Percentiles rank a stretch among this genome's conserved stretches.
Evolutionary conservation across 805 yeast species (phyloP).

Genomic region (Torulaspora microellipsoides): DNA sequence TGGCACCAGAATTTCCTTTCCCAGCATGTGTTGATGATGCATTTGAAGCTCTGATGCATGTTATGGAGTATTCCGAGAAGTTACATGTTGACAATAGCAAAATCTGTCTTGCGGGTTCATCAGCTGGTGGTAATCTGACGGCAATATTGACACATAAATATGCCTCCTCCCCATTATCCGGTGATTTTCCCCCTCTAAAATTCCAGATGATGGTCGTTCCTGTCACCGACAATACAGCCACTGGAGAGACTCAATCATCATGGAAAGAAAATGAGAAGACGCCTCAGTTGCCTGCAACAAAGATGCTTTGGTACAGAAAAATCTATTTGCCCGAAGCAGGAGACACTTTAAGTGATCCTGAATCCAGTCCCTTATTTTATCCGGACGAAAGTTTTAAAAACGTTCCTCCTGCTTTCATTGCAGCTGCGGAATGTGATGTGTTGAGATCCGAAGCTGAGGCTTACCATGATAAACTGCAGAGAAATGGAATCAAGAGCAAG

Average conservation of each 20-base stretch:
- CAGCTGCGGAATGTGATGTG: conserved; percentile 43
- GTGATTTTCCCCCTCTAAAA: conserved; percentile 33
- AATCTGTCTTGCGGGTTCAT: conserved; percentile 43
- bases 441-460: conserved; percentile 43
- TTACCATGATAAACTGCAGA: conserved; percentile 38
- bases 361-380: conserved; percentile 41
- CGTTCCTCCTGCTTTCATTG: conserved; percentile 41
- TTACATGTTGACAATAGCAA: conserved; percentile 32
- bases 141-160: conserved; percentile 29
- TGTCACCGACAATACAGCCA: conserved; percentile 42
- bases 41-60: conserved; percentile 37
- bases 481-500: conserved; percentile 37
- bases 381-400: conserved; percentile 38
- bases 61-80: conserved; percentile 20
- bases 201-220: conserved; percentile 44
- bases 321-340: conserved; percentile 37
- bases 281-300: conserved; percentile 43
- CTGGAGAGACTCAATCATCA: conserved; percentile 34
- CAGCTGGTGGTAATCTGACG: conserved; percentile 41
- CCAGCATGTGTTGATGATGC: conserved; percentile 47
- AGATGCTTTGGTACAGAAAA: conserved; percentile 44
- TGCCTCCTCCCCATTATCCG: conserved; percentile 26
- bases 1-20: conserved; percentile 47
- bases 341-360: conserved; percentile 29
- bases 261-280: conserved; percentile 39